Evolutionary conservation across 2,329 filamentous ascomycete species (phyloP), one percentile per base, ranked within the genome.

Genomic region (Colletotrichum lentis): DNA sequence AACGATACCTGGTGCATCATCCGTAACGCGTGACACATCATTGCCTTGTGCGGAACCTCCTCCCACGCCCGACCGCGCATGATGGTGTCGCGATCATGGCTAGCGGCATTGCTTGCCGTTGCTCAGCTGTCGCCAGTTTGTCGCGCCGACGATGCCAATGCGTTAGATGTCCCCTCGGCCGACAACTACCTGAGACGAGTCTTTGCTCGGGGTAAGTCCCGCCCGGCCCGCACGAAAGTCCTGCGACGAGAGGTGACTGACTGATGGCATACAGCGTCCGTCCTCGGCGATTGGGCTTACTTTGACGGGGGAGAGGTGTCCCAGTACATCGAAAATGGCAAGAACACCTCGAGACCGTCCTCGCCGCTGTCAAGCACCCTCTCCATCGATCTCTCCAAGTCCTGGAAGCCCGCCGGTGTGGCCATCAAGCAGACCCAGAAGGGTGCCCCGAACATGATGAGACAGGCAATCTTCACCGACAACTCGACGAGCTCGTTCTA

Each of bases 341-440:
- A 56, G 35, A 60, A 52, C 46, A 8, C 49, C 27, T 66, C 64
- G 7, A 62, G 41, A 10, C 58, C 58, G 27, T 47, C 58, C 54
- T 56, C 44, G 64, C 49, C 58, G 2, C 6, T 37, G 4, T 37
- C 20, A 18, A 20, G n/a, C n/a, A 72, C 71, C 5, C 58, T 71
- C 37, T 71, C 69, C 8, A 63, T 72, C 37, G 66, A 71, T 52
- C 56, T 72, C 16, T 61, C 67, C n/a, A 52, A 63, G 24, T 70
- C 61, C 10, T 72, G 71, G 71, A 67, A 39, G 39, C 59, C 60
- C 20, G 56, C 55, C 4, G 50, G 58, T 0, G 69, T 71, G 22
- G 24, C 31, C 12, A 64, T 72, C 52, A 58, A 43, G 31, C 44
- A 54, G 18, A 68, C 52, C n/a, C 37, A 60, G 8, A 71, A 70